Evolutionary conservation across 106 monocot genomes (phyloP), one percentile per base, ranked within the genome.

Genomic region (Posidonia australis): DNA sequence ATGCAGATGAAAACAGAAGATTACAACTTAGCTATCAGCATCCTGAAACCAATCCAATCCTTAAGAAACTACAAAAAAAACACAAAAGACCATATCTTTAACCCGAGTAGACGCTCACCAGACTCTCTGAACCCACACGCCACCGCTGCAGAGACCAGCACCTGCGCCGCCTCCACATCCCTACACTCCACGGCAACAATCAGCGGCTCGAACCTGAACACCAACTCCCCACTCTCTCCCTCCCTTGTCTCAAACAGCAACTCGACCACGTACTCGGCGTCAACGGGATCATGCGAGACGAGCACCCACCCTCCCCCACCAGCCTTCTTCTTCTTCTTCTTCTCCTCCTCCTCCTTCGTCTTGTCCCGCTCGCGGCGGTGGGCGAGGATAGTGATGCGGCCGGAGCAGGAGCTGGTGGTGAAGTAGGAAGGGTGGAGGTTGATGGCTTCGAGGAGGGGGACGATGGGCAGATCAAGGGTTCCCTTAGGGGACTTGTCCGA

Each of bases 381-480:
- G 42, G 70, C 60, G 71, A 89, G 80, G 75, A 89, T 79, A 74
- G 93, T 85, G 69, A 93, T 81, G 54, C 92, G 92, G 29, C 92
- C 92, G 76, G 92, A 93, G 78, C 88, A 93, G 51, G 92, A 93
- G 77, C 82, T 83, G 67, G 93, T 93, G 75, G 93, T 93, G 83
- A 93, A 89, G 81, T 75, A 78, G 47, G 83, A 79, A 9, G 81
- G 75, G 59, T 86, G 77, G 46, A 27, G 24, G 73, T 93, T 93
- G 68, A 93, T 72, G 67, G 65, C 69, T 48, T 74, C 73, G 64
- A 93, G 72, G 47, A 93, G 77, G 1, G 89, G 81, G 29, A 78
- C 58, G 63, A 93, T 83, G 31, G 86, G 83, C 0, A 56, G 77
- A 64, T 89, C 93, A 13, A 93, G 67, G 21, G 62, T 79, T 28